Evolutionary conservation across 2,329 filamentous ascomycete species (phyloP).

Genomic region (Fusarium duplospermum): DNA sequence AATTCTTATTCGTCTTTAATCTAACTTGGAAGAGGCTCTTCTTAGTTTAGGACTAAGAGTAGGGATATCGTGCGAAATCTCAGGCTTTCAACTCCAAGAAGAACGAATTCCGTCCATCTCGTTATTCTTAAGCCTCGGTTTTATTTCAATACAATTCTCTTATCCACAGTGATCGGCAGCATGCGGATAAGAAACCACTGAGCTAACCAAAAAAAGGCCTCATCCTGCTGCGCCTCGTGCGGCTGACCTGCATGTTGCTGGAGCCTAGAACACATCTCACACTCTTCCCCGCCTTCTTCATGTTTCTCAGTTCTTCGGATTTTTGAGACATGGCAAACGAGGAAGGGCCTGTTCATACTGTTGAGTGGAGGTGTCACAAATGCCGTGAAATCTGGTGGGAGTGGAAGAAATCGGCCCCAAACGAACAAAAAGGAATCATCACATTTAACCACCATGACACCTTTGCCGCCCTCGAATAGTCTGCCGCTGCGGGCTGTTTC

Average conservation of each 20-base stretch:
- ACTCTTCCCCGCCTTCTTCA: background rate
- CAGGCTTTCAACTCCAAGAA: background rate
- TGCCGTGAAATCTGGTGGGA: background rate
- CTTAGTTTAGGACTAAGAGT: background rate
- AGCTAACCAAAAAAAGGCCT: background rate
- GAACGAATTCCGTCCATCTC: background rate
- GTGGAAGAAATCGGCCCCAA: background rate
- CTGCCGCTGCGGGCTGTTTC: background rate
- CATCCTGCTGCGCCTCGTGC: background rate
- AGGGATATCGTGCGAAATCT: background rate
- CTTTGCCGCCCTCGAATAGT: background rate
- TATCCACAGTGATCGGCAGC: background rate
- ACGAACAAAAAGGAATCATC: background rate
- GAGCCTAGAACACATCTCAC: background rate
- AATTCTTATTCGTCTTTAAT: background rate
- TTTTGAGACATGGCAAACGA: background rate
- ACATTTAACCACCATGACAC: background rate
- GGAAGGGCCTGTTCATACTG: background rate
- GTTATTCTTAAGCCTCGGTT: accelerated
- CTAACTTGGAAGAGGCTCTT: background rate
- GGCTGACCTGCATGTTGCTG: background rate
- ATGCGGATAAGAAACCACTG: background rate
- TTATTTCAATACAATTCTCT: too few relatives aligned
- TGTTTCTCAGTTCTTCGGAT: too few relatives aligned
- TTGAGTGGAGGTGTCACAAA: background rate